A percentile compares a stretch with the other conserved stretches of the same genome.
Evolutionary conservation across 2,329 filamentous ascomycete genomes (phyloP).

Genomic region (Huntiella abstrusa): DNA sequence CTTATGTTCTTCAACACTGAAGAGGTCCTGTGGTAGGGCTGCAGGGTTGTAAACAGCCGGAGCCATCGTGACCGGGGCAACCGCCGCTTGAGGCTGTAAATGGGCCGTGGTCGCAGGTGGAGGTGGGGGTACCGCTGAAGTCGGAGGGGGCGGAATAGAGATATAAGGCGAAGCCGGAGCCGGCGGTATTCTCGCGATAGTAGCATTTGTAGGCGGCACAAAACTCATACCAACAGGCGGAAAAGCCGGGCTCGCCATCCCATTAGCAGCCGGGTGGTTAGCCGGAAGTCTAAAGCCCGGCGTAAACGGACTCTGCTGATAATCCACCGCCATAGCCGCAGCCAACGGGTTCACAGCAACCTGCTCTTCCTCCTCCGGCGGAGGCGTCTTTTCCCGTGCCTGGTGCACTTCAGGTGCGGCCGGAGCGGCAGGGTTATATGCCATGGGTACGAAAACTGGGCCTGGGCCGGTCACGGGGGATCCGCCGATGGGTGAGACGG

Average conservation of each 20-base stretch:
- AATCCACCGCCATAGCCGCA: slow-evolving; percentile 38
- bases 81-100: slow-evolving; percentile 10
- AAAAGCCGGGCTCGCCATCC: slow-evolving; percentile 22
- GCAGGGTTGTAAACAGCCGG: slow-evolving; percentile 12
- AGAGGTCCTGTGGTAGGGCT: slow-evolving; percentile 4
- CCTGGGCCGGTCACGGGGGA: slow-evolving; percentile 18
- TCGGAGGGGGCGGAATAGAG: slow-evolving; percentile 20
- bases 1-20: slow-evolving; percentile 3
- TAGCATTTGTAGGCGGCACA: slow-evolving; percentile 22
- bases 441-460: slow-evolving; percentile 38
- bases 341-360: slow-evolving; percentile 38
- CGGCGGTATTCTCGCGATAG: slow-evolving; percentile 28
- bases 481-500: background rate
- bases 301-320: slow-evolving; percentile 32
- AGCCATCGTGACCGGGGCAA: slow-evolving; percentile 14
- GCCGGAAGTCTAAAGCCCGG: slow-evolving; percentile 30
- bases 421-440: slow-evolving; percentile 65
- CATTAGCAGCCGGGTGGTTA: slow-evolving; percentile 25
- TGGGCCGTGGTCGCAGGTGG: slow-evolving; percentile 12
- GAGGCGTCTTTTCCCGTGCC: slow-evolving; percentile 64
- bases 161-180: slow-evolving; percentile 19
- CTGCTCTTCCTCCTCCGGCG: slow-evolving; percentile 39
- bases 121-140: slow-evolving; percentile 18
- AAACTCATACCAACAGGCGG: slow-evolving; percentile 24
- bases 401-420: slow-evolving; percentile 52